These are phyloP conservation scores for Trichoderma citrinoviride DNA, from an alignment of 2,329 filamentous ascomycete genomes.

Conservation along the genomic window DNA sequence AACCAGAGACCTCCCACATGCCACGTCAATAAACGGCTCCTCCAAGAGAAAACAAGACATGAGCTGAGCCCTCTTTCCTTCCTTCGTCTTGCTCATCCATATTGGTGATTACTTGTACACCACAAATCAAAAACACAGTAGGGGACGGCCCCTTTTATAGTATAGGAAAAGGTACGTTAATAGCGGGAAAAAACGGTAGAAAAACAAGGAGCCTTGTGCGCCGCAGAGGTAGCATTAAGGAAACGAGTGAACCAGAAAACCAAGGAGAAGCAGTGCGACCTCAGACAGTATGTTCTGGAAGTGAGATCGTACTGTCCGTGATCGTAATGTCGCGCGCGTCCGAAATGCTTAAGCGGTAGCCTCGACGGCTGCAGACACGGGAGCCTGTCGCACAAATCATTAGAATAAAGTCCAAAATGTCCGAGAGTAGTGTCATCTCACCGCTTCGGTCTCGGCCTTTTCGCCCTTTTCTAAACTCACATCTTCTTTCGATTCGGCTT, in stretches of 20 bases:
- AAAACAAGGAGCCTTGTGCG: constrained; percentile 20
- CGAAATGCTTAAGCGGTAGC: constrained; percentile 34
- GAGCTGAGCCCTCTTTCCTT: background rate
- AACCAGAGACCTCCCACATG: background rate
- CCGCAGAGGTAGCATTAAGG: constrained; percentile 17
- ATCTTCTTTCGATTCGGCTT: constrained; percentile 22
- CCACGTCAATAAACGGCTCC: background rate
- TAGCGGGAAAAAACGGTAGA: constrained; percentile 21
- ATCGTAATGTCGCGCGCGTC: background rate
- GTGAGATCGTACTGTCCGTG: background rate
- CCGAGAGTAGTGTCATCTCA: constrained; percentile 4
- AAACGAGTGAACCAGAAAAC: constrained; percentile 14
- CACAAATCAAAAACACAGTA: constrained; percentile 10
- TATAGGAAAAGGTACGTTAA: constrained; percentile 20
- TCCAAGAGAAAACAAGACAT: background rate
- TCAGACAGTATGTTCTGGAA: background rate
- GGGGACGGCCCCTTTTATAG: constrained; percentile 19
- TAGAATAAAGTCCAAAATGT: constrained; percentile 6
- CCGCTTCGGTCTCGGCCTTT: constrained; percentile 26
- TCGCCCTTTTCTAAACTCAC: constrained; percentile 29
- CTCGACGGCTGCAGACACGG: constrained; percentile 38
- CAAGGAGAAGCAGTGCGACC: constrained; percentile 8
- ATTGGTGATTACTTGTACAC: constrained; percentile 19
- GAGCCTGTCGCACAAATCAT: constrained; percentile 24
- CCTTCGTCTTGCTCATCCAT: background rate